Conservation (phyloP, 805 yeast genomes). For the Ogataea thermomethanolica region DNA sequence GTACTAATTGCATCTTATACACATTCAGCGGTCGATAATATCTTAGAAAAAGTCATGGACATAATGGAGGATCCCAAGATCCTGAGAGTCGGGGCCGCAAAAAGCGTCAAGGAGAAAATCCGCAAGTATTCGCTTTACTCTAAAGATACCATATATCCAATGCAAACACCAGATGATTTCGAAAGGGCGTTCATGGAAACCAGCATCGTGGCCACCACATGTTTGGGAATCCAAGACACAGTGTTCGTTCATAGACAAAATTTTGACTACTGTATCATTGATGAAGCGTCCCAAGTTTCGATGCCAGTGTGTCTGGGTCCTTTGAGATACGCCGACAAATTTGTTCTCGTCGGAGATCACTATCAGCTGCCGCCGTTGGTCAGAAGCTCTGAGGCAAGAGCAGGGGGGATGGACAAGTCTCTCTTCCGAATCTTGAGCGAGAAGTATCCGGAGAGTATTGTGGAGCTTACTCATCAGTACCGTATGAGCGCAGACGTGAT, state of each 20-base stretch:
- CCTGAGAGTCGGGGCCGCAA: conserved; percentile 61
- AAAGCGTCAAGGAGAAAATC: conserved; percentile 61
- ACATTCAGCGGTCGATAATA: conserved; percentile 94
- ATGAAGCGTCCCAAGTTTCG: conserved; percentile 95
- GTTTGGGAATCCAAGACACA: conserved; percentile 69
- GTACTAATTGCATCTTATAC: conserved; percentile 84
- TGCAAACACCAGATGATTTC: conserved; percentile 43
- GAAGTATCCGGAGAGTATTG: conserved; percentile 68
- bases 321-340: conserved; percentile 67
- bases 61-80: conserved; percentile 44
- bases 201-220: conserved; percentile 83
- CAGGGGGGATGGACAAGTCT: conserved; percentile 66
- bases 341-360: conserved; percentile 95
- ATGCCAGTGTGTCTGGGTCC: conserved; percentile 93
- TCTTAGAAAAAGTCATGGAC: conserved; percentile 61
- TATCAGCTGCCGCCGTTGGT: conserved; percentile 90
- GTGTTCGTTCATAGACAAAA: conserved; percentile 48
- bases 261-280: conserved; percentile 92
- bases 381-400: conserved; percentile 58
- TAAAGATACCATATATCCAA: conserved; percentile 27
- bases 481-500: conserved; percentile 91
- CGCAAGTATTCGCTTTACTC: conserved; percentile 47
- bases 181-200: conserved; percentile 48
- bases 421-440: conserved; percentile 75
- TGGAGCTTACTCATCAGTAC: conserved; percentile 76